Evolutionary conservation across 371 early-diverging fungal genomes (phyloP), one percentile per base, ranked within the genome.

Genomic region (Mucor ambiguus): DNA sequence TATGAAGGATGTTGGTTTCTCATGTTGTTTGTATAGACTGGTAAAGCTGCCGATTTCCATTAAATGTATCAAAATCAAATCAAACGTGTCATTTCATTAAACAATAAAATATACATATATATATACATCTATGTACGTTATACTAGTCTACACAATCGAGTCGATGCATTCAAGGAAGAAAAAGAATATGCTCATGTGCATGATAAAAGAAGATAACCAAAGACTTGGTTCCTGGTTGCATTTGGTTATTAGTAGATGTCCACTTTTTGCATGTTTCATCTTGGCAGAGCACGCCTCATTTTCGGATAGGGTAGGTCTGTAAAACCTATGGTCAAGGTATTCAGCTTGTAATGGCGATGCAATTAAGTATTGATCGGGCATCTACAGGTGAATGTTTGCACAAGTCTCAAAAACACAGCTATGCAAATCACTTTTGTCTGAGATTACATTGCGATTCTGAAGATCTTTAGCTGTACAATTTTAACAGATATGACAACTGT

Each of bases 1-100:
- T 16, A 22, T 38, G 5, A 43, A 29, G n/a, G 3, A n/a, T 32
- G 5, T 11, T 54, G 7, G 14, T 46, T 41, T 61, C 41, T 63
- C 14, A 41, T 57, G 20, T 43, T 62, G 18, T 37, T 52, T 29
- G 12, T 61, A 48, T 79, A 85, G 83, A 79, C 83, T 55, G 85
- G 85, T 54, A 85, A 85, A 74, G 85, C 85, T 49, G 73, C 76
- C 33, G 85, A 82, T 70, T 85, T 85, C 63, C 71, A 78, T 57
- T 82, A 78, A 68, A 32, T 18, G 28, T 38, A 37, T 54, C 38
- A 33, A 29, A 56, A 30, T 1, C 32, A 52, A 52, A 49, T 14
- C 24, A 52, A 14, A 14, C 52, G 28, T 52, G 52, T 52, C 52
- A 52, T 52, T 52, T 52, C 52, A 52, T 52, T 26, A 52, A 14